Evolutionary conservation across 2,329 filamentous ascomycete genomes (phyloP), one percentile per base, ranked within the genome.

Genomic region (Emmonsiellopsis sp.): DNA sequence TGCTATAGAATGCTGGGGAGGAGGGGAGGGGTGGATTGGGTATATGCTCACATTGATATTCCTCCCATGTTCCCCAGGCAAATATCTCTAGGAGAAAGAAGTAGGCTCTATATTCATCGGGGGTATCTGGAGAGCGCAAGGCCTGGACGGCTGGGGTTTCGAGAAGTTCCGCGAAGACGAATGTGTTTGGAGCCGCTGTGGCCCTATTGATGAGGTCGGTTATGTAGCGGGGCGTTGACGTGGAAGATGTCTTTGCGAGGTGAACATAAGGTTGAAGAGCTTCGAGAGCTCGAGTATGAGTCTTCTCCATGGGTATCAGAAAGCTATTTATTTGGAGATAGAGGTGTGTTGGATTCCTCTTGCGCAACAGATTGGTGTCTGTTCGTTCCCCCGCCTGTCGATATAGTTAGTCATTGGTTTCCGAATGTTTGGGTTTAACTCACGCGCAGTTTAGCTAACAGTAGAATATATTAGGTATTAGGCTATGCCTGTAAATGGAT

Each of bases 151-250:
- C 83, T 0, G 87, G 83, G 1, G 84, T 83, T 62, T 87, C 80
- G 38, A 98, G 83, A n/a, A 98, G 84, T 73, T 97, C 92, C 61
- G 87, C 83, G 75, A 98, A 98, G 72, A 97, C 80, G 70, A 86
- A 98, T 59, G 91, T 95, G 70, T 90, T 88, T 31, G 87, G 83
- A 53, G 85, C 85, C n/a, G 89, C 90, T 50, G 90, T 97, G 57
- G 91, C 93, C 72, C 90, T 88, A 44, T 79, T 83, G 67, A 97
- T 81, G 52, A 97, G 82, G 67, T 95, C 90, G 65, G 87, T 85
- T 42, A 91, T 86, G 55, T 90, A 89, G 62, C 87, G 85, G 41
- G 89, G 85, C 9, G 90, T 89, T 6, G 83, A 65, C 15, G 67
- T 65, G 48, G 68, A 88, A 58, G 89, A 89, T 9, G 89, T 87